Base-by-base conservation (phyloP, 768 basidiomycete genomes). In the Hericium coralloides region DNA sequence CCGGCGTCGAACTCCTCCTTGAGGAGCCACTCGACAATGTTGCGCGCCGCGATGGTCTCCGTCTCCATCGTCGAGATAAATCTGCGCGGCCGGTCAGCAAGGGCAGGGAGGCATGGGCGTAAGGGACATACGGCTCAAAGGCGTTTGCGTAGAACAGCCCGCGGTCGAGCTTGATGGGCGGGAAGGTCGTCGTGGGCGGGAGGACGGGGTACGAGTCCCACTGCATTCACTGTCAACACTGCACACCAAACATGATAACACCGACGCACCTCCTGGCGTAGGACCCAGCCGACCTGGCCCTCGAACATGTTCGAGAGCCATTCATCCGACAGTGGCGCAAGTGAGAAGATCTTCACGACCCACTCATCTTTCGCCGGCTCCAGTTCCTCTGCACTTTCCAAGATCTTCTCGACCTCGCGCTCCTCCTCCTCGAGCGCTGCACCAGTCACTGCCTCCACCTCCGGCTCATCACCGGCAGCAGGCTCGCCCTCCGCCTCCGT, bases 21-120 rank as follows among this genome's bases (percentile, higher is more conserved):
- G 20, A 94, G 72, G 18, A 93, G 75, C 23, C 90, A 72, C 63
- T 92, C 91, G 49, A 92, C 89, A 39, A 87, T 77, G 67, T 95
- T 94, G 36, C 92, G 82, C 0, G 89, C 82, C 0, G 90, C 78
- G 36, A 95, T 69, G 0, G 90, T 92, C 70, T 94, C 85, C 0
- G 93, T 95, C 70, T 98, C 95, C 95, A 98, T 97, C 6, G 92
- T 92, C 14, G 85, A 89, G 49, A 94, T 87, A 63, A 92, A 81
- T 36, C 89, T 89, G 58, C 10, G 60, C 47, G 22, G 17, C 17
- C 53, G 51, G 55, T 48, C 58, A 39, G 48, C 20, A 43, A 17
- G n/a, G 18, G 25, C 58, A 56, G 26, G 37, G 17, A 49, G 41
- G 25, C 43, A 49, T 53, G 55, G 51, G 54, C 14, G 49, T 54